Conservation (phyloP, 2,329 filamentous ascomycete species). For the Diaporthe vaccinii region DNA sequence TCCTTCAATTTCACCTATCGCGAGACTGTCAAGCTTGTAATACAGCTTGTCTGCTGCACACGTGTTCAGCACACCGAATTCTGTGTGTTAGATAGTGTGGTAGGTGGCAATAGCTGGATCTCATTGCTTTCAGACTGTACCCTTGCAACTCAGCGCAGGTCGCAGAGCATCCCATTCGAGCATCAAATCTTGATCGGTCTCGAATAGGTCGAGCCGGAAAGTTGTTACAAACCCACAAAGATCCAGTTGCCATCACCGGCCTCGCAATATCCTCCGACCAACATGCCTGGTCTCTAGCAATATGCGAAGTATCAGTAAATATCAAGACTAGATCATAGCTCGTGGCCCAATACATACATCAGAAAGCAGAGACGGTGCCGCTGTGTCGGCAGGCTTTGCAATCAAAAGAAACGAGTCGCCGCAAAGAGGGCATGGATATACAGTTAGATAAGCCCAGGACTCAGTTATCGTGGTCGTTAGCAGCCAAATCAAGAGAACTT, state of each 20-base stretch:
- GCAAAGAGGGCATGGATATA: not conserved
- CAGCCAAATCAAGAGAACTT: not conserved
- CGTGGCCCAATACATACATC: not conserved
- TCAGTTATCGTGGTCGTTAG: not conserved
- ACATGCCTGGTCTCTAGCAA: too few species aligned
- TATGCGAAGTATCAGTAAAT: not conserved
- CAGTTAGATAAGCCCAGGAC: not conserved
- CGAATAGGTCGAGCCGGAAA: not conserved
- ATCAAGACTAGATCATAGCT: not conserved
- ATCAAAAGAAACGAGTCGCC: not conserved
- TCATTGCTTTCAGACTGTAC: not conserved
- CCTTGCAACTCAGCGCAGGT: not conserved
- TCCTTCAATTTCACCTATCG: not conserved
- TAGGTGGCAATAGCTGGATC: not conserved
- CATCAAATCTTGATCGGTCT: not conserved
- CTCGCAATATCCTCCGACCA: not conserved
- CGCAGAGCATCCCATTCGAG: not conserved
- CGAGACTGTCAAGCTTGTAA: not conserved
- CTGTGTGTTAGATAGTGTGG: not conserved
- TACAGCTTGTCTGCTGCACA: not conserved
- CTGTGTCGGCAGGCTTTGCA: not conserved
- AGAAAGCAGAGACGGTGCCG: not conserved
- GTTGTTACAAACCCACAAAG: not conserved
- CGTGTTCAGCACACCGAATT: not conserved
- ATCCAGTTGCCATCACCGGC: too few species aligned